Conservation (phyloP, 164 flowering plant species). For the Tetrastigma voinierianum region DNA sequence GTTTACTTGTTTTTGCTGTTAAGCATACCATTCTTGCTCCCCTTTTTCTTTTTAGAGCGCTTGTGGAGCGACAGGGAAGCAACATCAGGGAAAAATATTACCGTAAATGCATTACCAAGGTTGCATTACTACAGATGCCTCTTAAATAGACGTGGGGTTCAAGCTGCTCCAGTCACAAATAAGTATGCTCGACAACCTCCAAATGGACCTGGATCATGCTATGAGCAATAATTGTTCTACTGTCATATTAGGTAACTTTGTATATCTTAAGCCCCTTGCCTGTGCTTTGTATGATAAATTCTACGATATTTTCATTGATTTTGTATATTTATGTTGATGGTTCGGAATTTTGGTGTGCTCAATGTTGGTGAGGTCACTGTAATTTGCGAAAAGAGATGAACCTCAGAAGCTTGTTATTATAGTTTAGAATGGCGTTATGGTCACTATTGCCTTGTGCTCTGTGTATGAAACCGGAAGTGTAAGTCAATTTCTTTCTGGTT, state of each 20-base stretch:
- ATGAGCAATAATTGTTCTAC: conserved; percentile 45
- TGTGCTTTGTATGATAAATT: not conserved
- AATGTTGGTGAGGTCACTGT: too few species aligned
- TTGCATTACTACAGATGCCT: conserved; percentile 88
- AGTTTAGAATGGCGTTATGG: too few species aligned
- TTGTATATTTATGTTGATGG: too few species aligned
- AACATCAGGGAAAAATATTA: conserved; percentile 36
- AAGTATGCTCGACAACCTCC: conserved; percentile 68
- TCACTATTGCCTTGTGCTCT: too few species aligned
- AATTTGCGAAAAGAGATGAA: too few species aligned
- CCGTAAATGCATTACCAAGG: conserved; percentile 54
- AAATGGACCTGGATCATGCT: conserved; percentile 75
- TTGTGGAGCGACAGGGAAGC: conserved; percentile 71
- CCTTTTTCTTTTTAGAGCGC: conserved; percentile 46
- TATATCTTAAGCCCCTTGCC: not conserved
- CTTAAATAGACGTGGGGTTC: conserved; percentile 70
- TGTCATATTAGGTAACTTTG: not conserved
- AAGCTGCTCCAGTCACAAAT: conserved; percentile 83
- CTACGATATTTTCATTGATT: not conserved
- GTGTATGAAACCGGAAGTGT: too few species aligned
- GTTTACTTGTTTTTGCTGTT: not conserved
- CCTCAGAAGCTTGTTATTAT: too few species aligned
- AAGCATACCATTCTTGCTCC: not conserved
- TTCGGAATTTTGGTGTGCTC: too few species aligned
- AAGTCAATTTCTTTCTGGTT: too few species aligned